Evolutionary conservation across 257 asterid genomes (phyloP).

Genomic region (Petrea volubilis): DNA sequence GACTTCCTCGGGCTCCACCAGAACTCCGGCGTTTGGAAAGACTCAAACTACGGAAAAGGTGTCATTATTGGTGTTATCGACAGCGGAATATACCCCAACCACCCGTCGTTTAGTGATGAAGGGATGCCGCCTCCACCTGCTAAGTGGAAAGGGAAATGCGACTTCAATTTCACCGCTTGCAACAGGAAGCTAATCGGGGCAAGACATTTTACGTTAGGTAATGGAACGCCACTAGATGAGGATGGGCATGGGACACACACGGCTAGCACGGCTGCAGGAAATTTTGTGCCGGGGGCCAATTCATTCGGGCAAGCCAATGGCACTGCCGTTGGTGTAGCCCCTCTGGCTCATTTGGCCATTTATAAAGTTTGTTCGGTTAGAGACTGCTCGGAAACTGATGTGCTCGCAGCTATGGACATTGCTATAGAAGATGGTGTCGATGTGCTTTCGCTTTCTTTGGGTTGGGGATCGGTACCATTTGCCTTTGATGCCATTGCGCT

Average conservation of each 20-base stretch:
- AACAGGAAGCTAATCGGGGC: conserved; percentile 35
- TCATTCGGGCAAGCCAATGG: conserved; percentile 9
- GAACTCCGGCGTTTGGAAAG: conserved; percentile 22
- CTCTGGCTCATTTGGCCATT: background rate
- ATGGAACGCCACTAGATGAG: conserved; percentile 8
- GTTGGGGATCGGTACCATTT: background rate
- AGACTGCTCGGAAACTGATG: conserved; percentile 15
- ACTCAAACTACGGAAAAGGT: conserved; percentile 28
- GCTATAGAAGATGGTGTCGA: conserved; percentile 36
- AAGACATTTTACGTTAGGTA: background rate
- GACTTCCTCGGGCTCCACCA: conserved; percentile 47
- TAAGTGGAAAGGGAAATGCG: too few species aligned
- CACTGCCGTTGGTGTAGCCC: background rate
- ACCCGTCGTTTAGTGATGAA: too few species aligned
- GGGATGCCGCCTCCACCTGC: too few species aligned
- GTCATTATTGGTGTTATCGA: conserved; percentile 32
- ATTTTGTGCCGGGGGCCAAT: conserved; percentile 34
- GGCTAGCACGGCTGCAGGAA: conserved; percentile 52
- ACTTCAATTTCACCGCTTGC: too few species aligned
- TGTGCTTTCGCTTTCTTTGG: conserved; percentile 36
- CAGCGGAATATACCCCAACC: conserved; percentile 18
- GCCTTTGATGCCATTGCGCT: conserved; percentile 24
- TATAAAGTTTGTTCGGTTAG: background rate
- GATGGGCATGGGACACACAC: conserved; percentile 52
- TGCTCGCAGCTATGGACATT: conserved; percentile 33